Conservation (phyloP, 305 asterid genomes). For the Galium porrigens region DNA sequence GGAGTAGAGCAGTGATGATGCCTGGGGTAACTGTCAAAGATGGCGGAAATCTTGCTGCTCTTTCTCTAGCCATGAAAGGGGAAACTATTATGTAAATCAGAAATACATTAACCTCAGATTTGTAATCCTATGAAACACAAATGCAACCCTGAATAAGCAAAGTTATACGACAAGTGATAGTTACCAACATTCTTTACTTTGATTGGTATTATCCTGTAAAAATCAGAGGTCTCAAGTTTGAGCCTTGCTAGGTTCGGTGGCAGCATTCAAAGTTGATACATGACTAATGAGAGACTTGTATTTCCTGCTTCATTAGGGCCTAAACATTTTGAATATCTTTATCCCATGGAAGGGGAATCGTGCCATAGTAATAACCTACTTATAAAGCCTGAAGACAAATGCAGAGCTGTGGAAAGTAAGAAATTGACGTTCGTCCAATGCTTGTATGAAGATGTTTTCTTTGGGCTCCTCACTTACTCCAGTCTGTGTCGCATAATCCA, state of each 20-base stretch:
- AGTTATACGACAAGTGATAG: not conserved
- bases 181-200: not conserved
- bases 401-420: conserved; percentile 40
- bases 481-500: conserved; percentile 76
- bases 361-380: conserved; percentile 20
- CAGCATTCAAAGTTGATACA: not conserved
- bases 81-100: conserved; percentile 30
- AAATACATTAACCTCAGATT: not conserved
- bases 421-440: conserved; percentile 36
- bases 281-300: not conserved
- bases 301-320: not conserved
- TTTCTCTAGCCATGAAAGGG: conserved; percentile 52
- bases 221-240: not conserved
- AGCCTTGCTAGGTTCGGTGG: not conserved
- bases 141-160: not conserved
- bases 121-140: not conserved
- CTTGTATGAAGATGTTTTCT: conserved; percentile 45
- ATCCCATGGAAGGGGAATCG: not conserved
- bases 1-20: conserved; percentile 48
- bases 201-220: not conserved
- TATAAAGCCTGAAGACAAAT: conserved; percentile 54
- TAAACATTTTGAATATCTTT: not conserved
- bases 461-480: conserved; percentile 79
- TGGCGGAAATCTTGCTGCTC: conserved; percentile 33
- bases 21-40: conserved; percentile 40